Base-by-base conservation (phyloP, 352 stramenopile genomes). In the Globisporangium echinulatum region DNA sequence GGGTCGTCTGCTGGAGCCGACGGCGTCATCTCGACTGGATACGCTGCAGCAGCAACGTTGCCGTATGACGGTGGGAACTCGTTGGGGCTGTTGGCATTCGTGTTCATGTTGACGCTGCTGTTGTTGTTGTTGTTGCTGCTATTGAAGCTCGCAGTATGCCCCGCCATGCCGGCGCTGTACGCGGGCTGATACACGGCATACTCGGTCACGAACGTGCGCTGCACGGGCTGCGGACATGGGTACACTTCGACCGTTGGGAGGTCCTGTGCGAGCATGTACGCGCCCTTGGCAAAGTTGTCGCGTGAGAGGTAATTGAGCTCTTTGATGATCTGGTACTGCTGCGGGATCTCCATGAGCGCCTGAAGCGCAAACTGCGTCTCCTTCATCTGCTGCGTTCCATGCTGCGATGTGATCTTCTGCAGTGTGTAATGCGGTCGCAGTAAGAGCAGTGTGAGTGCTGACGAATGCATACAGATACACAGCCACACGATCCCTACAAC, bases 321-420 rank as follows among this genome's bases (percentile, higher is more conserved):
- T 59, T 90, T 90, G 69, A 94, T 92, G 42, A 71, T 77, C 44
- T 74, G 72, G 61, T 92, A 93, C 61, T 94, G 85, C 54, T 86
- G 77, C 7, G 86, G 86, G 52, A 94, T 76, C 70, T 96, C 84
- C 84, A 94, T 93, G 36, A 96, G 71, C 49, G 86, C 84, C 37
- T 89, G 74, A 4, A 96, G 63, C 4, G 84, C 82, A 64, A 96
- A 96, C 58, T 92, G 82, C 8, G 71, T 66, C 57, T 88, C 68
- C 49, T 78, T 71, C 61, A 77, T 74, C 57, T 85, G 67, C 17
- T 76, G 69, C 17, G 69, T 65, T 39, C 62, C 64, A 38, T 76
- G 80, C 50, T 76, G 70, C 8, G 70, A 69, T 2, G 68, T 75
- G 47, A 87, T 82, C 69, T 87, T 88, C 72, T 85, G 52, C 48